Evolutionary conservation across 495 filamentous ascomycete genomes (phyloP).

Genomic region (Tricharina praecox): DNA sequence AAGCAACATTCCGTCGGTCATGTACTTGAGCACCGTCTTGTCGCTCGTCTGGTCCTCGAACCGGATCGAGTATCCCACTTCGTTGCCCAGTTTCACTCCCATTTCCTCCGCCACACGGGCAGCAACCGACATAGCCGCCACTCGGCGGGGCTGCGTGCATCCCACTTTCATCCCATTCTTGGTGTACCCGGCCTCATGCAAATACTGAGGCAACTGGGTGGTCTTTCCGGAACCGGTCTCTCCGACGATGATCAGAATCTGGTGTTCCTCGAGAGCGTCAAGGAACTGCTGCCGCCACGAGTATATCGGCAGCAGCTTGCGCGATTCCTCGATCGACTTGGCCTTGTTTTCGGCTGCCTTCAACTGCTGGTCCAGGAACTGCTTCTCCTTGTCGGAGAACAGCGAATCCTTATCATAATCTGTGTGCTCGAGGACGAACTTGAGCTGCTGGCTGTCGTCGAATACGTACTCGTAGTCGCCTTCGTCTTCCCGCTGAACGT

Average conservation of each 20-base stretch:
- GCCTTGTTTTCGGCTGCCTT: constrained; percentile 77
- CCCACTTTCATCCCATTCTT: constrained; percentile 53
- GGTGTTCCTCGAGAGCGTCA: constrained; percentile 54
- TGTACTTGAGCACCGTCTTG: constrained; percentile 88
- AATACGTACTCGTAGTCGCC: constrained; percentile 91
- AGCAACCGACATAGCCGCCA: constrained; percentile 92
- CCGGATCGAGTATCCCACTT: constrained; percentile 88
- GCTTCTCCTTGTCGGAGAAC: constrained; percentile 51
- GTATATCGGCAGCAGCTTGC: constrained; percentile 83
- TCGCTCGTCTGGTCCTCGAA: constrained; percentile 90
- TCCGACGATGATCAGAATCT: constrained; percentile 69
- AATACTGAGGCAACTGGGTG: constrained; percentile 74
- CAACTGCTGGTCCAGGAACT: constrained; percentile 57
- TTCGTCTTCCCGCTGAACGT: constrained; percentile 54
- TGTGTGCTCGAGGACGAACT: constrained; percentile 54
- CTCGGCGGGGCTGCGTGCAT: constrained; percentile 81
- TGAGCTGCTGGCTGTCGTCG: constrained; percentile 74
- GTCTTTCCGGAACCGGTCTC: constrained; percentile 85
- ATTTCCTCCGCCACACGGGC: constrained; percentile 89
- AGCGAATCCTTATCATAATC: constrained; percentile 20
- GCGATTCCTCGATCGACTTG: constrained; percentile 70
- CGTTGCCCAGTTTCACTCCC: constrained; percentile 75
- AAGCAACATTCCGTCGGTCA: constrained; percentile 95
- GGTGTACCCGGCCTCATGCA: constrained; percentile 83
- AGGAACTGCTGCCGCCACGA: constrained; percentile 58